These are phyloP conservation scores for Microbotryum violaceum DNA, from an alignment of 1,284 basidiomycete genomes.

Conservation along the genomic window DNA sequence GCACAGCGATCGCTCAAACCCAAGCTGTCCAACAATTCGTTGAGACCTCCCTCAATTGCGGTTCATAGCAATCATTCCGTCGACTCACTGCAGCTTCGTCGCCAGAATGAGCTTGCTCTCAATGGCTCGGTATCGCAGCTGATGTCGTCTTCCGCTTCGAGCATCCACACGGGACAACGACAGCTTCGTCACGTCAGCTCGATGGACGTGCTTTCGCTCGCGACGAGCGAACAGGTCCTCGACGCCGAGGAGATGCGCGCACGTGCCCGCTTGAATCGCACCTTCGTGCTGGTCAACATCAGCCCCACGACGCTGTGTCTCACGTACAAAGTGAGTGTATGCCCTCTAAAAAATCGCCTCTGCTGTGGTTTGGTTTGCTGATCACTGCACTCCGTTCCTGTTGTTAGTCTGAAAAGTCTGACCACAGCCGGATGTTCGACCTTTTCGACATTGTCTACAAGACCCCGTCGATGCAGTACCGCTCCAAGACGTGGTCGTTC, in stretches of 20 bases:
- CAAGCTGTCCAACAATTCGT: not conserved
- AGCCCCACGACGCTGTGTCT: constrained; percentile 51
- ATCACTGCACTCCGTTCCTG: constrained; percentile 43
- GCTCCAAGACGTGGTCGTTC: constrained; percentile 79
- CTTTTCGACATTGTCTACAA: constrained; percentile 50
- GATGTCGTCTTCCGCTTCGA: constrained; percentile 10
- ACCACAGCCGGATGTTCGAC: constrained; percentile 45
- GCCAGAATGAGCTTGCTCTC: not conserved
- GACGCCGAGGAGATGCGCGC: constrained; percentile 43
- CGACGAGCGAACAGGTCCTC: constrained; percentile 29
- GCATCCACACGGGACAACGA: constrained; percentile 15
- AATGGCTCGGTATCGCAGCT: not conserved
- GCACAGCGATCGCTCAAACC: constrained; percentile 6
- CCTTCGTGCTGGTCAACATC: constrained; percentile 73
- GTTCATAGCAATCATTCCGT: constrained; percentile 11
- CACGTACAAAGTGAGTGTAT: constrained; percentile 45
- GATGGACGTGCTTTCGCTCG: constrained; percentile 11
- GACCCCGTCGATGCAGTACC: constrained; percentile 59
- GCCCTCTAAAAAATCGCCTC: no score
- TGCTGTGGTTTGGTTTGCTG: not conserved
- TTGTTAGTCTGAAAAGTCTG: constrained; percentile 44
- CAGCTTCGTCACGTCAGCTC: constrained; percentile 19
- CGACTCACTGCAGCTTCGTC: constrained; percentile 18
- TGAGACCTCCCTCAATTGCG: not conserved
- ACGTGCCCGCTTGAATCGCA: constrained; percentile 48